phyloP scores from a whole-genome alignment of 2,329 filamentous ascomycete genomes.

The Stagonosporopsis cucurbitacearum region DNA sequence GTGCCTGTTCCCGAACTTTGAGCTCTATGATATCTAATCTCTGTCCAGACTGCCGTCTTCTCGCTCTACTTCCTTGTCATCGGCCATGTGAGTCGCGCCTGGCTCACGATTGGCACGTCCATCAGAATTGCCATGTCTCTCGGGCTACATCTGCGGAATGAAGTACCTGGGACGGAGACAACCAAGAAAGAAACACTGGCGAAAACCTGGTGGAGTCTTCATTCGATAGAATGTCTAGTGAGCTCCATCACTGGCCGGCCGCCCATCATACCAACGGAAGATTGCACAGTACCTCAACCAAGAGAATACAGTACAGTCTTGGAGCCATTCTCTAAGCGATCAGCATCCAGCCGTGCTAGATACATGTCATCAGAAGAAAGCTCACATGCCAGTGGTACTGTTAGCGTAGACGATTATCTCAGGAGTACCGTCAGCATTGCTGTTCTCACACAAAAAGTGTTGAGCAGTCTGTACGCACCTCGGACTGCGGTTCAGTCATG shows the following conservation, averaged over 20 bases:
- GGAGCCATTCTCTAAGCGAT: not conserved
- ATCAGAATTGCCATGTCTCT: conserved; percentile 47
- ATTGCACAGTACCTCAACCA: conserved; percentile 45
- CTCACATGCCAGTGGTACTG: not conserved
- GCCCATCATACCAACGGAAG: conserved; percentile 40
- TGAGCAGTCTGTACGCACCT: conserved; percentile 46
- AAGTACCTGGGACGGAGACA: conserved; percentile 30
- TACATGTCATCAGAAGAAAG: not conserved
- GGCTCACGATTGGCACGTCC: conserved; percentile 47
- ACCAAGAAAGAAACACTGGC: conserved; percentile 43
- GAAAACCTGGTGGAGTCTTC: conserved; percentile 51
- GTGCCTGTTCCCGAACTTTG: not conserved
- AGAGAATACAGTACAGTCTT: not conserved
- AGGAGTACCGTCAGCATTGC: conserved; percentile 32
- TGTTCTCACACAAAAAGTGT: conserved; percentile 41
- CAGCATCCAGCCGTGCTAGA: not conserved
- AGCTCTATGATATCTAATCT: conserved; percentile 17
- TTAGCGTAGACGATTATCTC: conserved; percentile 10
- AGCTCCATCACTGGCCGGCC: conserved; percentile 50
- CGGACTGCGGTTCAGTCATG: conserved; percentile 43
- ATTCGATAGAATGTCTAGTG: conserved; percentile 47
- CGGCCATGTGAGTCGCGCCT: conserved; percentile 40
- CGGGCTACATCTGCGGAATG: conserved; percentile 50
- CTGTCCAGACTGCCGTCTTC: conserved; percentile 28
- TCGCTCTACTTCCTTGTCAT: conserved; percentile 37